Evolutionary conservation across 2,329 filamentous ascomycete species (phyloP).

Genomic region (Colletotrichum navitas): DNA sequence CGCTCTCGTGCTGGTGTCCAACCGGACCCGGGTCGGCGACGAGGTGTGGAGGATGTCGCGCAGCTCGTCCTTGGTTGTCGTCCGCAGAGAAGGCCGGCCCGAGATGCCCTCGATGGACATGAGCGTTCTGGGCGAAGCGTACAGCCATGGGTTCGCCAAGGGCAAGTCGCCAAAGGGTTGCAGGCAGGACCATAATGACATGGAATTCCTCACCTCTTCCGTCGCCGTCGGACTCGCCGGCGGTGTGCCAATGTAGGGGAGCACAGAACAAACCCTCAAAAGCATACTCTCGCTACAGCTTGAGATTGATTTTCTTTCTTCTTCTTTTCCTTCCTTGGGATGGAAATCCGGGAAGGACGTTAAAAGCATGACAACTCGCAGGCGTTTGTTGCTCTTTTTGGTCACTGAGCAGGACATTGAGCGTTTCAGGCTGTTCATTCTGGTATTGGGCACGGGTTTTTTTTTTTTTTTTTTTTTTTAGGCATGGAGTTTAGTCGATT

Average conservation of each 20-base stretch:
- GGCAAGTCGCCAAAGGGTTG: conserved; percentile 17
- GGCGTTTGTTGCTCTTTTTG: background rate
- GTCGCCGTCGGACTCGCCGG: conserved; percentile 41
- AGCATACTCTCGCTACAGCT: background rate
- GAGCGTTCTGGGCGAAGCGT: conserved; percentile 32
- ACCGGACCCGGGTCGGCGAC: conserved; percentile 28
- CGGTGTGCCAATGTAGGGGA: conserved; percentile 31
- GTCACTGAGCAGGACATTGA: background rate
- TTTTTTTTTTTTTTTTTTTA: no score
- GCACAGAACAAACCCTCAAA: no score
- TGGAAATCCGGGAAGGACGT: background rate
- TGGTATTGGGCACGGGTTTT: background rate
- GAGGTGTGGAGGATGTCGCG: conserved; percentile 42
- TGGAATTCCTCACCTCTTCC: conserved; percentile 39
- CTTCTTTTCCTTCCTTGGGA: background rate
- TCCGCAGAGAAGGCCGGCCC: conserved; percentile 14
- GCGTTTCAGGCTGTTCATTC: background rate
- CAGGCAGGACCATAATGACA: conserved; percentile 31
- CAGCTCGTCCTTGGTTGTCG: conserved; percentile 17
- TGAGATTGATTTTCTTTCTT: background rate
- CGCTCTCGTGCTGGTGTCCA: conserved; percentile 37
- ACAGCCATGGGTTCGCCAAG: conserved; percentile 33
- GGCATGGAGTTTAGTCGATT: background rate
- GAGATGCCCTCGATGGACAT: conserved; percentile 14
- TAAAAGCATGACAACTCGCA: background rate